Evolutionary conservation across 2,329 filamentous ascomycete species (phyloP).

Genomic region (Pseudogymnoascus pannorum): DNA sequence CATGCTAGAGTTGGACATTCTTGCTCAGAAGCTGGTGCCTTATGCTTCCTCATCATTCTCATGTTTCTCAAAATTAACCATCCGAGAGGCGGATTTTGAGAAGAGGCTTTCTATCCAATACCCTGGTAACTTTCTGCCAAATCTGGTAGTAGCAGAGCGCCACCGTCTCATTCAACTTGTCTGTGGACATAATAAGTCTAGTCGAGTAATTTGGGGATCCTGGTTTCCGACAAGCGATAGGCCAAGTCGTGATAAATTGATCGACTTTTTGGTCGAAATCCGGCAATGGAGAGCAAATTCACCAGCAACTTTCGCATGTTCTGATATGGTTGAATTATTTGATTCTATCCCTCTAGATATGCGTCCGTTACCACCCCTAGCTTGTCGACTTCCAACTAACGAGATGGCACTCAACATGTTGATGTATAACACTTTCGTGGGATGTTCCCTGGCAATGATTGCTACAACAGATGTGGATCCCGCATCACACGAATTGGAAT

Average conservation of each 20-base stretch:
- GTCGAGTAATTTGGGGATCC: background rate
- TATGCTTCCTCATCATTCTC: background rate
- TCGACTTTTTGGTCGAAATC: background rate
- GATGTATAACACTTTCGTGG: background rate
- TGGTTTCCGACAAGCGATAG: background rate
- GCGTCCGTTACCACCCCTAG: background rate
- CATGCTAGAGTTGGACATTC: background rate
- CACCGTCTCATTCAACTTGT: background rate
- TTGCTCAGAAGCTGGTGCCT: background rate
- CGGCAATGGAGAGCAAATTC: background rate
- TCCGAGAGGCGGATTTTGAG: background rate
- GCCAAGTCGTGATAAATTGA: background rate
- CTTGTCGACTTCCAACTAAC: background rate
- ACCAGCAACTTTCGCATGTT: background rate
- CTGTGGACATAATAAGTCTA: background rate
- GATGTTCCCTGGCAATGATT: background rate
- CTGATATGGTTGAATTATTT: background rate
- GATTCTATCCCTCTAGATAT: background rate
- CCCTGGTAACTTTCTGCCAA: background rate
- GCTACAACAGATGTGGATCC: background rate
- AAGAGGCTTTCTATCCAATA: background rate
- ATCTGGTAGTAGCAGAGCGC: background rate
- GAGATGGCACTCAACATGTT: background rate
- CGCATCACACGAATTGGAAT: background rate
- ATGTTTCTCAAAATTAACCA: background rate